Percentiles rank a stretch among this genome's conserved stretches.
Evolutionary conservation across 1,139 yeast genomes (phyloP).

Genomic region (Lodderomyces parapsilosis): DNA sequence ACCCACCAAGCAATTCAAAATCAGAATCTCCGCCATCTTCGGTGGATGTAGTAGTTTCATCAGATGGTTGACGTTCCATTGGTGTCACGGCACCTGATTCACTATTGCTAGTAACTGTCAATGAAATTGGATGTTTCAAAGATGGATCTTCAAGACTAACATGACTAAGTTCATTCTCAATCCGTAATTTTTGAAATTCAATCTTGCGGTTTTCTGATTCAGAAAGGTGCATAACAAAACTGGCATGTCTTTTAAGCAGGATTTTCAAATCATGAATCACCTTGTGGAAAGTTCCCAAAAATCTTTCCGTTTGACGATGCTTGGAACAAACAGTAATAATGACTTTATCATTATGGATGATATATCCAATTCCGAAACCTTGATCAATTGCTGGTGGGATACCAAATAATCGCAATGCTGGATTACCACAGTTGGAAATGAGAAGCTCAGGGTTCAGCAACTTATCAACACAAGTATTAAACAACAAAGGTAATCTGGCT

Average conservation of each 20-base stretch:
- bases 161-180: slow-evolving; percentile 36
- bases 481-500: slow-evolving; percentile 51
- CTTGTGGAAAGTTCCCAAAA: slow-evolving; percentile 60
- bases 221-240: slow-evolving; percentile 30
- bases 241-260: slow-evolving; percentile 23
- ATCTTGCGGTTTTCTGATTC: slow-evolving; percentile 35
- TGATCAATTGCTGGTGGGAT: slow-evolving; percentile 73
- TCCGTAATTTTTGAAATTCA: slow-evolving; percentile 36
- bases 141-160: slow-evolving; percentile 29
- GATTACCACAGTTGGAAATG: slow-evolving; percentile 70
- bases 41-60: slow-evolving; percentile 1
- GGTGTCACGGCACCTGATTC: slow-evolving; percentile 17
- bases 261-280: slow-evolving; percentile 54
- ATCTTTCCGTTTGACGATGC: slow-evolving; percentile 69
- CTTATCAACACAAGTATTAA: slow-evolving; percentile 51
- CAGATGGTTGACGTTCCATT: slow-evolving; percentile 14
- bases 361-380: slow-evolving; percentile 78
- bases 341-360: slow-evolving; percentile 59
- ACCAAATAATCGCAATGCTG: slow-evolving; percentile 71
- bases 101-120: slow-evolving; percentile 17
- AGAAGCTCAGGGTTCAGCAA: slow-evolving; percentile 44
- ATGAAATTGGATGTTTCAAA: slow-evolving; percentile 38
- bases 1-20: slow-evolving; percentile 59
- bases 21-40: slow-evolving; percentile 23
- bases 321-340: slow-evolving; percentile 69